Conservation (phyloP, 441 rosid genomes). For the Adansonia grandidieri region DNA sequence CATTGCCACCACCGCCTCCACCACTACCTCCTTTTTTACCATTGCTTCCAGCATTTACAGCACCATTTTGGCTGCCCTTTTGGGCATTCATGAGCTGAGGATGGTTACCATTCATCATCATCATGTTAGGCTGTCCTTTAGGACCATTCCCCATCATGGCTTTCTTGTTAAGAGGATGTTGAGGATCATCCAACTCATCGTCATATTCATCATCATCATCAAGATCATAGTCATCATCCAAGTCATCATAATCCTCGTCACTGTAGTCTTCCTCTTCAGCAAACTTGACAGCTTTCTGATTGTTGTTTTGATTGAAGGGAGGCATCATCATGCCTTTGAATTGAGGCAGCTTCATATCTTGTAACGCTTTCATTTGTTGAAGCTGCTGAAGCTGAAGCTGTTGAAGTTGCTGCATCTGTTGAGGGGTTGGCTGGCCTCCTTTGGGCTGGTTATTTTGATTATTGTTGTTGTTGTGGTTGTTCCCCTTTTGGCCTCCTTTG, state of each 20-base stretch:
- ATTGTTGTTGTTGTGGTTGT: slow-evolving; percentile 39
- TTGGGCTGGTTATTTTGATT: slow-evolving; percentile 33
- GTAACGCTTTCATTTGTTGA: slow-evolving; percentile 62
- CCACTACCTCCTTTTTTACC: slow-evolving; percentile 43
- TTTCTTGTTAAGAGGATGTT: slow-evolving; percentile 48
- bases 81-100: slow-evolving; percentile 64
- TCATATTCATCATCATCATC: slow-evolving; percentile 52
- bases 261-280: slow-evolving; percentile 57
- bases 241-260: slow-evolving; percentile 59
- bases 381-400: slow-evolving; percentile 48
- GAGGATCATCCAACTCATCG: slow-evolving; percentile 61
- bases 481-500: slow-evolving; percentile 42
- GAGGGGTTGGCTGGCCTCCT: slow-evolving; percentile 53
- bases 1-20: slow-evolving; percentile 44
- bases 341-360: slow-evolving; percentile 71
- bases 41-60: slow-evolving; percentile 40
- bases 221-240: slow-evolving; percentile 45
- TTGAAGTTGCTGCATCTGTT: slow-evolving; percentile 53
- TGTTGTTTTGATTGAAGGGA: slow-evolving; percentile 42
- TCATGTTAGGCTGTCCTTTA: slow-evolving; percentile 35
- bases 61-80: slow-evolving; percentile 44
- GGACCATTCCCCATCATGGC: slow-evolving; percentile 48
- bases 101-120: slow-evolving; percentile 60
- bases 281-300: slow-evolving; percentile 63
- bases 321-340: slow-evolving; percentile 59